Evolutionary conservation across 2,329 filamentous ascomycete species (phyloP).

Genomic region (Colletotrichum acutatum): DNA sequence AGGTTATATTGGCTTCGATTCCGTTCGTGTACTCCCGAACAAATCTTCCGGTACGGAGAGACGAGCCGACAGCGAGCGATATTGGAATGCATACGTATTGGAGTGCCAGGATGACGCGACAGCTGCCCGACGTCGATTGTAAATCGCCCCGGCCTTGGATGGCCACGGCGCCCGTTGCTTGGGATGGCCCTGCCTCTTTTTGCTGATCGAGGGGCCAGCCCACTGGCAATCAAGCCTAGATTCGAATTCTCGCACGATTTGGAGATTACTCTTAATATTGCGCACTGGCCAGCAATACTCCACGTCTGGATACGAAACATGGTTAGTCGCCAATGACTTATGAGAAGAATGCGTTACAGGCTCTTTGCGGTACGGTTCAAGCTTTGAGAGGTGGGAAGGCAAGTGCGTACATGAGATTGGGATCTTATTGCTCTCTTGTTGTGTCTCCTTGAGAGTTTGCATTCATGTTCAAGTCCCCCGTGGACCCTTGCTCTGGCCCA

Average conservation of each 20-base stretch:
- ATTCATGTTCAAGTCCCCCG: too few relatives aligned
- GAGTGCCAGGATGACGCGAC: neutral
- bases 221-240: neutral
- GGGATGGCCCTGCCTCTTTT: neutral
- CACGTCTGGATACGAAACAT: constrained; percentile 6
- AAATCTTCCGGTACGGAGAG: neutral
- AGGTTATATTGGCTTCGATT: neutral
- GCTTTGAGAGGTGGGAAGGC: neutral
- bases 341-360: neutral
- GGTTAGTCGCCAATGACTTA: neutral
- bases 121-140: neutral
- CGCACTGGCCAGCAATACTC: neutral
- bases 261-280: neutral
- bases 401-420: too few relatives aligned
- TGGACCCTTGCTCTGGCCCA: neutral
- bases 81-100: neutral
- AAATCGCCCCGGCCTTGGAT: neutral
- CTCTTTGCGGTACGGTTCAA: constrained; percentile 1
- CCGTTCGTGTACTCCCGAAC: neutral
- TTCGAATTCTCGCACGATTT: neutral
- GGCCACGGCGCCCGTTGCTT: neutral
- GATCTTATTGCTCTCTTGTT: too few relatives aligned
- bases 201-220: neutral
- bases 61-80: constrained; percentile 1
- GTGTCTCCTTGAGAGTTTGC: too few relatives aligned